Base-by-base conservation (phyloP, 2,329 filamentous ascomycete genomes). In the Polychaeton citri region DNA sequence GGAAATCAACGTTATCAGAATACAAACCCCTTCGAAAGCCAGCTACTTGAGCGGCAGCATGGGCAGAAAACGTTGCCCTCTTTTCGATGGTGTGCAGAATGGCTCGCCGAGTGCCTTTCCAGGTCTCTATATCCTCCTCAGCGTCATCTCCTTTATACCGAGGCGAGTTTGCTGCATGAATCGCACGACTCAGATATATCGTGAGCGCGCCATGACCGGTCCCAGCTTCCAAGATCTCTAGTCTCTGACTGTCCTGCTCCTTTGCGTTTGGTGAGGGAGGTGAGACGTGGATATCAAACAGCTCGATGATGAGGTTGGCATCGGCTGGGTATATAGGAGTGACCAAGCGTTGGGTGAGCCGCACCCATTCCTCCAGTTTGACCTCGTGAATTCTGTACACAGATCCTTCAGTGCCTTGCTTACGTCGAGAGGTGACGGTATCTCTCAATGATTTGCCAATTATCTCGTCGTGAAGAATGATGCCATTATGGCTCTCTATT, bases 121-220 rank as follows among this genome's bases (percentile, higher is more conserved):
- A 66, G 9, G 49, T 44, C 9, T 43, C 21, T 39, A 33, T 4
- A 39, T 47, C 45, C 45, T 51, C 21, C 15, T 32, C 30, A 19
- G 53, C 36, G 19, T 56, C 41, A 9, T 45, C 45, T 16, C 5
- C 6, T 49, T 33, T 39, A 46, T 38, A 35, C 50, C 15, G 20
- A 10, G 55, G 49, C 10, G 72, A 61, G 49, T 87, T 87, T 13
- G 75, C 79, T 31, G 73, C 81, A 52, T 87, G 79, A 32, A 90
- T 73, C 2, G 81, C 81, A 35, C 81, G 72, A 19, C 81, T 76
- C 16, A 90, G 66, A 50, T 87, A 74, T 4, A 90, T 59, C 1
- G 82, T 88, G 39, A 90, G 59, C 21, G 79, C 77, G 39, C 83
- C 84, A 65, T 87, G 81, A n/a, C 83, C 84, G 3, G 83, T 90